Evolutionary conservation across 345 rosid species (phyloP), one percentile per base, ranked within the genome.

Genomic region (Pseudoturritis turrita): DNA sequence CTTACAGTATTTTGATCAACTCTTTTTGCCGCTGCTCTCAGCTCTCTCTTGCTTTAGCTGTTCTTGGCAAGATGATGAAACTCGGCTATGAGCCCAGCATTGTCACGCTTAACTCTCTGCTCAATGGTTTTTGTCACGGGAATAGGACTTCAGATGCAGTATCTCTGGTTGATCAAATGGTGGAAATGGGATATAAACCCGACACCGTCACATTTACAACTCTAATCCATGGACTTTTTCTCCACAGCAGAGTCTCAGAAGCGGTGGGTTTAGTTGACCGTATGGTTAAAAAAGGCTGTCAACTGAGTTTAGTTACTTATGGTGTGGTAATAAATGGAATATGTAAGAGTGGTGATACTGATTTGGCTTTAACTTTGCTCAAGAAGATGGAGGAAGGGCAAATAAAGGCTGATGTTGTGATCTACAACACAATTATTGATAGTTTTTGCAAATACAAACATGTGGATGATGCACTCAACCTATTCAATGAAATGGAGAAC

Each of bases 241-340:
- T 43, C 3, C 14, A 25, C 23, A 43, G 25, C 10, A 25, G 13
- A 51, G 18, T 10, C 0, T 43, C 52, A 0, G 10, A 51, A 5
- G 55, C 55, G 0, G 52, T 61, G 10, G 39, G 23, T 43, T 26
- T 61, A 26, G 3, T 61, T 61, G 66, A 61, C 0, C 1, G 50
- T 0, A 60, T 60, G 65, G 12, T 0, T 1, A 0, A 0, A 0
- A 61, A 5, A n/a, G 66, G 66, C 0, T 43, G 52, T 15, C 15
- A 41, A 26, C 64, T 33, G 0, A 0, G 7, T 4, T 0, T 28
- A 0, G 0, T 62, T 11, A 62, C 67, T 3, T 62, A 44, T 3
- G 33, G 44, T 31, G 31, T 1, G 0, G 31, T 64, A 0, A 0
- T 64, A 0, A 64, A 64, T 0, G 69, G 56, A 64, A 0, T 64